phyloP scores from a whole-genome alignment of 2,329 filamentous ascomycete species.

The Neurospora sp. region DNA sequence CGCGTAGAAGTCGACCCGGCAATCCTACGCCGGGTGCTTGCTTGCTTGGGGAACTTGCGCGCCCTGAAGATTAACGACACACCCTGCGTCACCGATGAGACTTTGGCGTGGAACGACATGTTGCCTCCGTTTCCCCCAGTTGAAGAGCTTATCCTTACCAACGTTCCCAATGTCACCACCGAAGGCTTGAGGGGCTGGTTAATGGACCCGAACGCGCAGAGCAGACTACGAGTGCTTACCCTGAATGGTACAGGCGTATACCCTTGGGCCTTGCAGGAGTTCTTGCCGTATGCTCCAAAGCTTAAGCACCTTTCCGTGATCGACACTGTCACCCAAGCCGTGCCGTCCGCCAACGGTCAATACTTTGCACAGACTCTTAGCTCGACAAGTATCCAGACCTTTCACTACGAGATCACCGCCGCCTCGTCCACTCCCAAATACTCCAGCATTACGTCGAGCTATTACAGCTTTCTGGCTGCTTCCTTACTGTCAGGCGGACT shows the following conservation, averaged over 20 bases:
- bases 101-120: conserved; percentile 58
- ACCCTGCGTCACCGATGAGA: conserved; percentile 61
- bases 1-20: conserved; percentile 60
- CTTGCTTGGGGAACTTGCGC: conserved; percentile 54
- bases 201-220: conserved; percentile 46
- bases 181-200: conserved; percentile 63
- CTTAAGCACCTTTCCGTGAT: conserved; percentile 49
- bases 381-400: conserved; percentile 57
- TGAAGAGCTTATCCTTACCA: conserved; percentile 61
- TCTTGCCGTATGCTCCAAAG: conserved; percentile 47
- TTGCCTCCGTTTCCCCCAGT: conserved; percentile 67
- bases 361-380: conserved; percentile 48
- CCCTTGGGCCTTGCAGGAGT: conserved; percentile 47
- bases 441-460: conserved; percentile 45
- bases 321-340: conserved; percentile 38
- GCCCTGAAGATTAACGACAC: conserved; percentile 68
- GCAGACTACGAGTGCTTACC: conserved; percentile 56
- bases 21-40: conserved; percentile 61
- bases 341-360: conserved; percentile 36
- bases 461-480: conserved; percentile 80
- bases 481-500: conserved; percentile 70
- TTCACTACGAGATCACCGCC: conserved; percentile 77
- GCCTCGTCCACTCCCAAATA: conserved; percentile 48
- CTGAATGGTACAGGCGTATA: conserved; percentile 64
- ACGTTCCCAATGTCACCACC: conserved; percentile 62